Evolutionary conservation across 2,329 filamentous ascomycete species (phyloP).

Genomic region (Rutstroemia sp.): DNA sequence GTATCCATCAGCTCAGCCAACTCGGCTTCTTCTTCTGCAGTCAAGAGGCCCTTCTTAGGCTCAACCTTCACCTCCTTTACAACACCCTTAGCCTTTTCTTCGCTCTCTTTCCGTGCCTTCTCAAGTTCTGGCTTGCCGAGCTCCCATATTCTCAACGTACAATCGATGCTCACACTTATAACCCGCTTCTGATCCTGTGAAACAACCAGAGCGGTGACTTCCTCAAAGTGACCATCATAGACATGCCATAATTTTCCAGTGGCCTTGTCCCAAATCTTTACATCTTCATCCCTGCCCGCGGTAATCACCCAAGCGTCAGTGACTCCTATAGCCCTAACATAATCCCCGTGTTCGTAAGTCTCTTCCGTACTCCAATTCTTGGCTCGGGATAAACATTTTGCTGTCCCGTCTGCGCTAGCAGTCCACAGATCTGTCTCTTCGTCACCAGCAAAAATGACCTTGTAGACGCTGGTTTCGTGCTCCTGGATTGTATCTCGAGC

Average conservation of each 20-base stretch:
- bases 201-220: slow-evolving; percentile 74
- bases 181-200: slow-evolving; percentile 47
- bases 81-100: slow-evolving; percentile 38
- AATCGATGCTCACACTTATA: slow-evolving; percentile 83
- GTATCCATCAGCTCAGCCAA: slow-evolving; percentile 80
- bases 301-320: slow-evolving; percentile 75
- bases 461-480: slow-evolving; percentile 89
- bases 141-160: slow-evolving; percentile 79
- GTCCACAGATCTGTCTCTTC: slow-evolving; percentile 74
- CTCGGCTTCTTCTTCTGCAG: slow-evolving; percentile 87
- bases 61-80: slow-evolving; percentile 36
- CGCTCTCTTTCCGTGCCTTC: slow-evolving; percentile 43
- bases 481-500: slow-evolving; percentile 54
- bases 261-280: slow-evolving; percentile 79
- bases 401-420: slow-evolving; percentile 82
- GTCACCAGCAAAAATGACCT: slow-evolving; percentile 62
- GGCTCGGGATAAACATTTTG: slow-evolving; percentile 67
- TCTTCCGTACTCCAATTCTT: slow-evolving; percentile 66
- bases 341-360: slow-evolving; percentile 73
- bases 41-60: slow-evolving; percentile 52
- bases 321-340: slow-evolving; percentile 75
- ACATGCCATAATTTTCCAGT: slow-evolving; percentile 67
- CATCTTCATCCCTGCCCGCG: slow-evolving; percentile 82
- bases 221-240: slow-evolving; percentile 83
- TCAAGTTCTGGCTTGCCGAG: slow-evolving; percentile 55